Percentiles rank a stretch among this genome's conserved stretches.
Evolutionary conservation across 371 early-diverging fungal genomes (phyloP).

Genomic region (Conidiobolus incongruus): DNA sequence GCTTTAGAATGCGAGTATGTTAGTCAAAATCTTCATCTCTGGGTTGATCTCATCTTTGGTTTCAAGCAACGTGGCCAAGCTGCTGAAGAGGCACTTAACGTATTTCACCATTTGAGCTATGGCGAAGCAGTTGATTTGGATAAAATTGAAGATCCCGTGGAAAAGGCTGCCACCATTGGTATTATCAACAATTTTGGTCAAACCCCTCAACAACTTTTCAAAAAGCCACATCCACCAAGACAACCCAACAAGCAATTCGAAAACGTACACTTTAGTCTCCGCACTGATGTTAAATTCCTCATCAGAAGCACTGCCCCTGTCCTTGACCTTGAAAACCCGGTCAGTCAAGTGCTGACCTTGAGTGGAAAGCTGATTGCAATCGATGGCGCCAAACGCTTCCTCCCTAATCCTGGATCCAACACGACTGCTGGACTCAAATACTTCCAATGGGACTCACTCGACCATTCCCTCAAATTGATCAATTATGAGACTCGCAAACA

Average conservation of each 20-base stretch:
- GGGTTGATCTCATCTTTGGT: slow-evolving; percentile 84
- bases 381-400: slow-evolving; percentile 19
- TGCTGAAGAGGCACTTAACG: slow-evolving; percentile 65
- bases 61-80: slow-evolving; percentile 65
- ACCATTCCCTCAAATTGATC: slow-evolving; percentile 34
- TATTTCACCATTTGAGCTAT: slow-evolving; percentile 76
- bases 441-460: slow-evolving; percentile 50
- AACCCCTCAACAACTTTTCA: slow-evolving; percentile 69
- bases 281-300: slow-evolving; percentile 22
- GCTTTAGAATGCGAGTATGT: slow-evolving; percentile 85
- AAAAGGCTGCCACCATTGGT: slow-evolving; percentile 73
- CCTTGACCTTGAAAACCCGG: slow-evolving; percentile 24
- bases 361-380: slow-evolving; percentile 22
- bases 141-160: slow-evolving; percentile 63
- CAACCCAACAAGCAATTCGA: slow-evolving; percentile 9
- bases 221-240: slow-evolving; percentile 43
- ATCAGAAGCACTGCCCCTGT: slow-evolving; percentile 26
- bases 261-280: slow-evolving; percentile 19
- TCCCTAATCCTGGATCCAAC: slow-evolving; percentile 14
- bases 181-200: slow-evolving; percentile 92
- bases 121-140: slow-evolving; percentile 81
- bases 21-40: slow-evolving; percentile 54
- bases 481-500: slow-evolving; percentile 34
- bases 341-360: slow-evolving; percentile 20
- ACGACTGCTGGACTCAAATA: slow-evolving; percentile 26